Percentiles rank a stretch among this genome's conserved stretches.
phyloP scores from a whole-genome alignment of 768 basidiomycete genomes.

The Podaxis mareebaensis region DNA sequence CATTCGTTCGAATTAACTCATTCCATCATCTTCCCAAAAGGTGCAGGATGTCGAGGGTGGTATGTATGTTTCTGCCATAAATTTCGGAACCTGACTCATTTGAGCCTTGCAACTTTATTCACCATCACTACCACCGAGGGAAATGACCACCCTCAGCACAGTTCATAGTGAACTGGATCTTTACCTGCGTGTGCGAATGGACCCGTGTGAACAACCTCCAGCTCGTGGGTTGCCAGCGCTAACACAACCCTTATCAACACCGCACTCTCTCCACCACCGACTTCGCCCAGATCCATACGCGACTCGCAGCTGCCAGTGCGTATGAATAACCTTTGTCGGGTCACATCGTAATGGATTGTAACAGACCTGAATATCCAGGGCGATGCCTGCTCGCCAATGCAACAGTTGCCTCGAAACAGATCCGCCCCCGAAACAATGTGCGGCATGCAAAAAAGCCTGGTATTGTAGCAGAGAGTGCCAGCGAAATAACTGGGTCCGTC shows the following conservation, averaged over 20 bases:
- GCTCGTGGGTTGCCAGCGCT: too few relatives aligned
- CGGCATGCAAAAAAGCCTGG: conserved; percentile 28
- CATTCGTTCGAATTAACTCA: too few relatives aligned
- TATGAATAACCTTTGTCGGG: neutral
- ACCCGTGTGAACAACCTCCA: too few relatives aligned
- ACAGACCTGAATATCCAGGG: neutral
- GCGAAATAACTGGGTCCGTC: conserved; percentile 27
- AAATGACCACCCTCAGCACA: too few relatives aligned
- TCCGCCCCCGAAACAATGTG: conserved; percentile 18
- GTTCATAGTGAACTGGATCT: too few relatives aligned
- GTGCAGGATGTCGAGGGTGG: too few relatives aligned
- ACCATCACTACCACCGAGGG: too few relatives aligned
- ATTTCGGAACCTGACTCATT: too few relatives aligned
- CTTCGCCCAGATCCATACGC: neutral
- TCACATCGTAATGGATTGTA: neutral
- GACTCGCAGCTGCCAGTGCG: neutral
- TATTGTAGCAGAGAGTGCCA: conserved; percentile 36
- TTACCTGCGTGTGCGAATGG: too few relatives aligned
- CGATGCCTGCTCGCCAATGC: neutral
- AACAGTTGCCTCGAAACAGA: neutral
- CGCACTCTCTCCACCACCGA: neutral
- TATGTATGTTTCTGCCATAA: too few relatives aligned
- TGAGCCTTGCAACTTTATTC: too few relatives aligned
- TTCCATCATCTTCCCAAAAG: too few relatives aligned
- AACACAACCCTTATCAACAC: neutral